Percentiles rank a stretch among this genome's conserved stretches.
These are phyloP conservation scores for Xylariaceae sp. DNA, from an alignment of 2,329 filamentous ascomycete genomes.

Conservation along the genomic window DNA sequence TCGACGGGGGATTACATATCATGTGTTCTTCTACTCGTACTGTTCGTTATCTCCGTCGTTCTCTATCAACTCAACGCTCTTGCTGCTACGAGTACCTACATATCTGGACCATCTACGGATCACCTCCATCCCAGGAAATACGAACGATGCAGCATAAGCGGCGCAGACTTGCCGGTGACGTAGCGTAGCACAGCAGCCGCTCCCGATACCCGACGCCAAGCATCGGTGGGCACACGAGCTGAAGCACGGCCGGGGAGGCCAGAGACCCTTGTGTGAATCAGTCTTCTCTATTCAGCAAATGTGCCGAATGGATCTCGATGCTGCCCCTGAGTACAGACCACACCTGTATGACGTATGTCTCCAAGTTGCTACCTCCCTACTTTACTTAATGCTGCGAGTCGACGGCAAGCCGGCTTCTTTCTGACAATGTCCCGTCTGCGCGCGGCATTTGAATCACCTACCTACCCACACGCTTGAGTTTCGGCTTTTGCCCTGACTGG, in stretches of 20 bases:
- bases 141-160: neutral
- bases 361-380: neutral
- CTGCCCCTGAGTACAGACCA: neutral
- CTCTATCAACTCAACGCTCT: too few species aligned
- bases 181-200: neutral
- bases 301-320: neutral
- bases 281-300: neutral
- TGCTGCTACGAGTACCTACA: too few species aligned
- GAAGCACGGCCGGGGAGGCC: neutral
- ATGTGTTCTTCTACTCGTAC: too few species aligned
- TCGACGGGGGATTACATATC: too few species aligned
- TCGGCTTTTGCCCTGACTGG: neutral
- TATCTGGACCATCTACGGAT: neutral
- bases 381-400: neutral
- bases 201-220: neutral
- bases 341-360: neutral
- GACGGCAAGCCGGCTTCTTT: neutral
- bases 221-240: neutral
- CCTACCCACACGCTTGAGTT: neutral
- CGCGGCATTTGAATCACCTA: neutral
- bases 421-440: neutral
- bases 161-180: neutral
- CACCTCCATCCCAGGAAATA: neutral
- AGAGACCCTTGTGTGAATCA: neutral
- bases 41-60: too few species aligned